Percentiles rank a stretch among this genome's conserved stretches.
phyloP scores from a whole-genome alignment of 2,329 filamentous ascomycete species.

The Cladosporium sp. region DNA sequence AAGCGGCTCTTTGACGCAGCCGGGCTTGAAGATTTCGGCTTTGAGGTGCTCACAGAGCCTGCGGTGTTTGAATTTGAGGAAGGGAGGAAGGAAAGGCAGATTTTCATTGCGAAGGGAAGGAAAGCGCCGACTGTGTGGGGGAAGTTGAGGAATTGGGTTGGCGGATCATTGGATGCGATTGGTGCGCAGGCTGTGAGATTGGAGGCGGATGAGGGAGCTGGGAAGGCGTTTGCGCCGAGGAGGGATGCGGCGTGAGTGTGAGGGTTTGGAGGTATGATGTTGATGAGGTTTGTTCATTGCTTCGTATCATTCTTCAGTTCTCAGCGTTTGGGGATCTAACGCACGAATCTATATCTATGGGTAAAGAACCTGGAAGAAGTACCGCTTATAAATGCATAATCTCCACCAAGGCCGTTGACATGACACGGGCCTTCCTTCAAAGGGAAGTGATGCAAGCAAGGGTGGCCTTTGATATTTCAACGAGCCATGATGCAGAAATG shows the following conservation, averaged over 20 bases:
- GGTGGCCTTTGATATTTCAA: too few relatives aligned
- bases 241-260: not conserved
- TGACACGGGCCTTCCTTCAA: too few relatives aligned
- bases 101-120: slow-evolving; percentile 31
- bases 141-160: slow-evolving; percentile 15
- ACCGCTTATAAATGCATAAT: too few relatives aligned
- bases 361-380: too few relatives aligned
- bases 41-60: slow-evolving; percentile 25
- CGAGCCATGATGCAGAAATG: not conserved
- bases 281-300: not conserved
- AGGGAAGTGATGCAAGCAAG: too few relatives aligned
- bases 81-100: slow-evolving; percentile 22
- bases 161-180: slow-evolving; percentile 7
- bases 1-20: slow-evolving; percentile 23
- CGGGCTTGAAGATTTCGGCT: slow-evolving; percentile 29
- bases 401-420: too few relatives aligned
- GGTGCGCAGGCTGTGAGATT: slow-evolving; percentile 11
- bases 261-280: not conserved
- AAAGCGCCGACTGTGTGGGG: slow-evolving; percentile 20
- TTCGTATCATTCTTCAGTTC: too few relatives aligned
- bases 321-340: too few relatives aligned
- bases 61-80: slow-evolving; percentile 26
- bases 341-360: too few relatives aligned
- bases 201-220: not conserved
- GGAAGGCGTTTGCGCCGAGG: slow-evolving; percentile 4